These are phyloP conservation scores for Pestalotiopsis sp. DNA, from an alignment of 2,329 filamentous ascomycete species.

Conservation along the genomic window DNA sequence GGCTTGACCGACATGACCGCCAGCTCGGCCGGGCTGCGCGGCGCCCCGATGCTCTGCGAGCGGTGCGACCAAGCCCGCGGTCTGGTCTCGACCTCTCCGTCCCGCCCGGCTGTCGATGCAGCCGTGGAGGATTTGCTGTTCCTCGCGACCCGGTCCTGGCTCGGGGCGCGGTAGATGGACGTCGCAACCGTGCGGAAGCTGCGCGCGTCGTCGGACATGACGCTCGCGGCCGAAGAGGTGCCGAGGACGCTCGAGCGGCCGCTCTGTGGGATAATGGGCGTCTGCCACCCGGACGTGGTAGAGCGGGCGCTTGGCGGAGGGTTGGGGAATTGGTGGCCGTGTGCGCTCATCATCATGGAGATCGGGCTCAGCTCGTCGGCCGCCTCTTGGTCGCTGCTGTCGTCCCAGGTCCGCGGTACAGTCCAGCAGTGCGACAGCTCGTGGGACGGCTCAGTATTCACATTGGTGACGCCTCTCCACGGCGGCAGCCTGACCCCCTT, in stretches of 20 bases:
- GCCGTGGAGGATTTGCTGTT: constrained; percentile 15
- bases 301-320: constrained; percentile 23
- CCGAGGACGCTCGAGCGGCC: constrained; percentile 29
- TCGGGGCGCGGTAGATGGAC: constrained; percentile 2
- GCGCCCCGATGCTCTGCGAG: constrained; percentile 22
- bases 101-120: constrained; percentile 22
- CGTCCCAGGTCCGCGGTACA: constrained; percentile 41
- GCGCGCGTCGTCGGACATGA: constrained; percentile 28
- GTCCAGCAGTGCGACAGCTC: constrained; percentile 58
- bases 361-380: constrained; percentile 23
- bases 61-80: constrained; percentile 19
- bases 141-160: constrained; percentile 6
- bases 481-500: constrained; percentile 54
- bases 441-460: constrained; percentile 42
- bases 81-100: neutral
- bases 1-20: constrained; percentile 14
- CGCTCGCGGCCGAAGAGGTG: constrained; percentile 28
- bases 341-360: constrained; percentile 27
- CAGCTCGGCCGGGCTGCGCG: neutral
- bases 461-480: constrained; percentile 46
- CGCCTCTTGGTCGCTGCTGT: constrained; percentile 16
- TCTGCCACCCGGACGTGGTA: constrained; percentile 21
- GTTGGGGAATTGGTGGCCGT: constrained; percentile 23
- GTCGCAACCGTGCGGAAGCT: constrained; percentile 18
- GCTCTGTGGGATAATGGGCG: constrained; percentile 19